Conservation (phyloP, 805 yeast species). For the Ogataea zsoltii region DNA sequence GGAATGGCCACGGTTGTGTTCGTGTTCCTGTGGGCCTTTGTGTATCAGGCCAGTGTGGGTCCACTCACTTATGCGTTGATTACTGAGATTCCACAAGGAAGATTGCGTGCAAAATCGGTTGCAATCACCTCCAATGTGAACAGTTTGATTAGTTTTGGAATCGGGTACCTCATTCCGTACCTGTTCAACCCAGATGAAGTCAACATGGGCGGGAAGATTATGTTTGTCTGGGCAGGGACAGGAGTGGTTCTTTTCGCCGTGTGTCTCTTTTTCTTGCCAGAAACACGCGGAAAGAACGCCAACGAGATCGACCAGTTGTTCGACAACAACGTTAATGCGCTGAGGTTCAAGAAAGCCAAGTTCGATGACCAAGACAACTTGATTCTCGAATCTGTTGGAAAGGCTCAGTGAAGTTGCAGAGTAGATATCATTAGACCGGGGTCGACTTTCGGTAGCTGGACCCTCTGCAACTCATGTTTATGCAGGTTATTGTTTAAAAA, state of each 20-base stretch:
- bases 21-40: constrained; percentile 20
- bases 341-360: constrained; percentile 1
- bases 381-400: constrained; percentile 1
- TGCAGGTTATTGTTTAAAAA: not conserved
- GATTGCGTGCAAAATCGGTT: constrained; percentile 20
- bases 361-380: constrained; percentile 2
- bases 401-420: not conserved
- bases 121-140: constrained; percentile 15
- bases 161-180: constrained; percentile 20
- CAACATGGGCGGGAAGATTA: constrained; percentile 23
- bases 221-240: constrained; percentile 13
- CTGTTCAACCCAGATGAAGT: constrained; percentile 19
- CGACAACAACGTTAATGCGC: constrained; percentile 1
- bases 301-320: constrained; percentile 4
- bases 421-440: too few relatives aligned
- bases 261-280: constrained; percentile 6
- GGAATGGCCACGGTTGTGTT: constrained; percentile 30
- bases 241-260: not conserved
- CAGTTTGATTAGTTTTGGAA: constrained; percentile 16
- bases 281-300: constrained; percentile 4
- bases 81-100: constrained; percentile 18
- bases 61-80: constrained; percentile 28
- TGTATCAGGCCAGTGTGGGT: constrained; percentile 31
- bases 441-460: too few relatives aligned
- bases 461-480: too few relatives aligned